Evolutionary conservation across 2,329 filamentous ascomycete genomes (phyloP), one percentile per base, ranked within the genome.

Genomic region (Fusarium sp.): DNA sequence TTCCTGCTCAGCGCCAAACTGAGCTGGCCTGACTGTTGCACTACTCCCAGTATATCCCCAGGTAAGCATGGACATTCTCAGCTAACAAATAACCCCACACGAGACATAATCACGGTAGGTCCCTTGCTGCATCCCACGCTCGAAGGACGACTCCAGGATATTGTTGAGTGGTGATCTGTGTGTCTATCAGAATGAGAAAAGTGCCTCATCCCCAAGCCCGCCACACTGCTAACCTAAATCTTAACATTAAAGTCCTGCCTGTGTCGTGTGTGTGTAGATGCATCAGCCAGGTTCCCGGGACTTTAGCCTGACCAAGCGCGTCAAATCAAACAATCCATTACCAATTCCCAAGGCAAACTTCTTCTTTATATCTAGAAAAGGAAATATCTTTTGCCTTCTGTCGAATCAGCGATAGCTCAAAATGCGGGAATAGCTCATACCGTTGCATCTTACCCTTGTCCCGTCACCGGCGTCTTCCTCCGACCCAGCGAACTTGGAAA

Each of bases 391-490:
- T 54, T 63, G 50, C 25, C 43, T 53, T 25, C 40, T 60, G 43
- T 64, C 75, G 69, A 77, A 77, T 75, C 72, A 75, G 74, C 73
- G 37, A 25, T n/a, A 16, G 28, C 37, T 42, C 63, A 60, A 50
- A 63, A 63, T 54, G 72, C 75, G 73, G 57, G 60, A 76, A 65
- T 63, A 72, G 66, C 59, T 58, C 70, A 67, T 65, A 72, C 66
- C 53, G 61, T 64, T 73, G 67, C 60, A 60, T 59, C 46, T 64
- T 57, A 43, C 68, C 71, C 71, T 74, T 61, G 71, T 46, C 56
- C 46, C 32, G 33, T 59, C 59, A 40, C 68, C 38, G 32, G 69
- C 57, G 57, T 73, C 33, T 59, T 49, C 32, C 64, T 72, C 69
- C 69, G 69, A 60, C 54, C 54, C 60, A 69, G 59, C 46, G 38